phyloP scores from a whole-genome alignment of 2,329 filamentous ascomycete genomes.

The Colletotrichum sp. region DNA sequence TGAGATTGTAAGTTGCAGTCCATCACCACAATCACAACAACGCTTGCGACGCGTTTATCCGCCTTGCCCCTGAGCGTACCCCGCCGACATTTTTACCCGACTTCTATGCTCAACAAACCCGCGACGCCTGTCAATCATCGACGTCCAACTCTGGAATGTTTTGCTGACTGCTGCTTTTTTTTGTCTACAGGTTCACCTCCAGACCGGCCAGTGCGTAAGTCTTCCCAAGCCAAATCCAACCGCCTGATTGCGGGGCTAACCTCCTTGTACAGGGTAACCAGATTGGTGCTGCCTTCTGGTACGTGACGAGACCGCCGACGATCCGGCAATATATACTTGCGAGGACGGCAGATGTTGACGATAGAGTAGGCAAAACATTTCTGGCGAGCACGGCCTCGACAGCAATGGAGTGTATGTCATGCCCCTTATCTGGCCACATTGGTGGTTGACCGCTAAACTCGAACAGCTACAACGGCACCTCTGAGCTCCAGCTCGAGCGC shows the following conservation, averaged over 20 bases:
- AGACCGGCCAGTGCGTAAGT: slow-evolving; percentile 98
- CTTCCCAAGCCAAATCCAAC: background rate
- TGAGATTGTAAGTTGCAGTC: slow-evolving; percentile 66
- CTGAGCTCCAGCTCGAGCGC: slow-evolving; percentile 98
- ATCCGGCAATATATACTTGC: slow-evolving; percentile 10
- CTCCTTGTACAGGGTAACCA: slow-evolving; percentile 86
- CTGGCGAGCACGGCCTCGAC: slow-evolving; percentile 95
- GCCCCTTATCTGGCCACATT: slow-evolving; percentile 7
- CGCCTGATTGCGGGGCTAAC: slow-evolving; percentile 37
- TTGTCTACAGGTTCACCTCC: slow-evolving; percentile 87
- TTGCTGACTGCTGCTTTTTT: slow-evolving; percentile 60
- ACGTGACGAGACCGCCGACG: slow-evolving; percentile 38
- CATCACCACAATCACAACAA: slow-evolving; percentile 8
- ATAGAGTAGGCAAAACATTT: slow-evolving; percentile 74
- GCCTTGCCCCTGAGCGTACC: slow-evolving; percentile 37
- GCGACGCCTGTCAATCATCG: background rate
- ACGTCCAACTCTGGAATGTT: background rate
- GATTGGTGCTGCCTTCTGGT: slow-evolving; percentile 99
- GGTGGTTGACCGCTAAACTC: slow-evolving; percentile 27
- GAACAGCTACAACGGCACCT: slow-evolving; percentile 91
- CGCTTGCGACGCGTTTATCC: slow-evolving; percentile 42
- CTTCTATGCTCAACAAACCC: background rate
- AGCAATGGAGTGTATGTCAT: slow-evolving; percentile 87
- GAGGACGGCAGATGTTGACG: slow-evolving; percentile 40
- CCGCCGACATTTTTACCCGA: slow-evolving; percentile 19